Conservation (phyloP, 495 filamentous ascomycete genomes). For the Chaetomium fimeti region DNA sequence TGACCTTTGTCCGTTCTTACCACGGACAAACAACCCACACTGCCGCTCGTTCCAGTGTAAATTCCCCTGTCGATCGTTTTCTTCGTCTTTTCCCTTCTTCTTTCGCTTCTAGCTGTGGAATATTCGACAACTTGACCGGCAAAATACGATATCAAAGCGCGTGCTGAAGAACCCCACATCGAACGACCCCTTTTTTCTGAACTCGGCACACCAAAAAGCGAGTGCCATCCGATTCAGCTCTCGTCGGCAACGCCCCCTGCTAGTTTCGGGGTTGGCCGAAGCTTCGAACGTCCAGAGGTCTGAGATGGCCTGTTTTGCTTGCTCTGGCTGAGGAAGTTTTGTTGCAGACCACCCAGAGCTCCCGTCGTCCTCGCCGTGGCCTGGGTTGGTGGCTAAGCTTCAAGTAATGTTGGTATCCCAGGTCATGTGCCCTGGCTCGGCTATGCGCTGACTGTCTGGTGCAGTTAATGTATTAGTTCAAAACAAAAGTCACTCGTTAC, state of each 20-base stretch:
- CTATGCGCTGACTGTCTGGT: conserved; percentile 14
- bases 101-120: background rate
- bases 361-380: background rate
- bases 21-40: background rate
- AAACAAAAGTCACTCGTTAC: conserved; percentile 26
- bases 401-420: background rate
- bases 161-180: conserved; percentile 16
- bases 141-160: background rate
- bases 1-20: background rate
- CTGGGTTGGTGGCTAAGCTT: background rate
- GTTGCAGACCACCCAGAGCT: background rate
- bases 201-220: background rate
- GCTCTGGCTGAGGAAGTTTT: conserved; percentile 2
- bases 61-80: conserved; percentile 9
- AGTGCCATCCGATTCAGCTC: background rate
- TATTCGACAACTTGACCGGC: background rate
- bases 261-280: background rate
- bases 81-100: background rate
- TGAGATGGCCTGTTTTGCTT: conserved; percentile 10
- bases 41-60: conserved; percentile 5
- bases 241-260: conserved; percentile 5
- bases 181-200: conserved; percentile 14
- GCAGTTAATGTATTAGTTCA: conserved; percentile 25
- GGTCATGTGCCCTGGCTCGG: too few relatives aligned
- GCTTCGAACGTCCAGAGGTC: background rate